Evolutionary conservation across 306 rosid species (phyloP).

Genomic region (Quercus bicolor): DNA sequence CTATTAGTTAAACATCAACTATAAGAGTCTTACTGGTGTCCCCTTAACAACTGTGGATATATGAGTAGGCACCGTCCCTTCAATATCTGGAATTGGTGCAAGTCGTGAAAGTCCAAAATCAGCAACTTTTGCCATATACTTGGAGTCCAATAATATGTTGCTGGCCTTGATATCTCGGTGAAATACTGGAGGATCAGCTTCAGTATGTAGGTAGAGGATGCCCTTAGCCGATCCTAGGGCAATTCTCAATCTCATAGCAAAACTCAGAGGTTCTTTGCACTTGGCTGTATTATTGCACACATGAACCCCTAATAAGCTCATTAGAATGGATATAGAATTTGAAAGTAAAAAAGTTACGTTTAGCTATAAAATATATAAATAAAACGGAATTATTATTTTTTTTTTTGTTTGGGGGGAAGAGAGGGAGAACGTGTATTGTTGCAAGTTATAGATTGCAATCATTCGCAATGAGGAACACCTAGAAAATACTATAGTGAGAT

Average conservation of each 20-base stretch:
- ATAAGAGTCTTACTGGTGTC: conserved; percentile 68
- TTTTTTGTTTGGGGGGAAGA: too few relatives aligned
- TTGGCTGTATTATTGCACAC: conserved; percentile 44
- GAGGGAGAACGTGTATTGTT: too few relatives aligned
- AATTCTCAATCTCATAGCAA: conserved; percentile 54
- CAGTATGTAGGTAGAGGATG: conserved; percentile 79
- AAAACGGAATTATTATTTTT: too few relatives aligned
- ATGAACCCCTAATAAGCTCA: background rate
- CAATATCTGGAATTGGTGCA: conserved; percentile 60
- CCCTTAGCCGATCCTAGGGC: conserved; percentile 90
- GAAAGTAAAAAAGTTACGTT: too few relatives aligned
- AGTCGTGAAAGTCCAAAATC: conserved; percentile 93
- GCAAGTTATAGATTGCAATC: too few relatives aligned
- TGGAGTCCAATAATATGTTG: conserved; percentile 78
- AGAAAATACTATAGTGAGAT: too few relatives aligned
- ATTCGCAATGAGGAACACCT: too few relatives aligned
- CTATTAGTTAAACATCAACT: background rate
- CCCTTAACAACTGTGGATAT: conserved; percentile 92
- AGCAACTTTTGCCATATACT: conserved; percentile 70
- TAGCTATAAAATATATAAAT: too few relatives aligned
- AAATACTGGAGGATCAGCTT: conserved; percentile 92
- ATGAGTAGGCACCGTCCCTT: conserved; percentile 55
- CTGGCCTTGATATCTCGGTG: conserved; percentile 91
- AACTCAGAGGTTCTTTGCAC: conserved; percentile 38
- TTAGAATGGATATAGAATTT: background rate